Evolutionary conservation across 1,284 basidiomycete species (phyloP).

Genomic region (Trichosporon sp.): DNA sequence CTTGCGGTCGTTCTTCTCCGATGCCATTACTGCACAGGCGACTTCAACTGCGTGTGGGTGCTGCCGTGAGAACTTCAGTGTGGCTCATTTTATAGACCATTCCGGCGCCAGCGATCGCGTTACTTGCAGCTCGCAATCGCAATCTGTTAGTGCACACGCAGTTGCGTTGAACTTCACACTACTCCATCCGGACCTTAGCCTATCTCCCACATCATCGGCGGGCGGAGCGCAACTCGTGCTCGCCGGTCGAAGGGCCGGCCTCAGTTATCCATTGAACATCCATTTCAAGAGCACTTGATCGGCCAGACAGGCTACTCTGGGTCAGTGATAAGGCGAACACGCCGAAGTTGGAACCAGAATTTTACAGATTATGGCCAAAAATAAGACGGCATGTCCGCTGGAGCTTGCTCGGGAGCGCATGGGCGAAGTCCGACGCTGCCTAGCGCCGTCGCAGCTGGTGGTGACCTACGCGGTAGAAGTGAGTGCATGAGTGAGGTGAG

Average conservation of each 20-base stretch:
- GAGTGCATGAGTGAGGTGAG: background rate
- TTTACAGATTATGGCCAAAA: background rate
- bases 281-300: background rate
- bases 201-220: no score
- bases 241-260: no score
- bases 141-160: no score
- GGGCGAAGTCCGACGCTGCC: background rate
- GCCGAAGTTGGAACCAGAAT: background rate
- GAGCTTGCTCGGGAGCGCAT: background rate
- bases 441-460: background rate
- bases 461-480: background rate
- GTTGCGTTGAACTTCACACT: no score
- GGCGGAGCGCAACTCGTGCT: no score
- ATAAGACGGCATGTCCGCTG: background rate
- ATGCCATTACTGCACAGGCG: background rate
- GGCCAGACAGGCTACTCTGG: background rate
- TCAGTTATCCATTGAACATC: no score
- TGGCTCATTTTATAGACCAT: no score
- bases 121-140: no score
- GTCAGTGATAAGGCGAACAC: background rate
- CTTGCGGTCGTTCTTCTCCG: background rate
- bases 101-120: no score
- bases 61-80: no score
- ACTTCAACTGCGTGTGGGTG: background rate
- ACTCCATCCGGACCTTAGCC: no score